phyloP scores from a whole-genome alignment of 2,329 filamentous ascomycete species.

The Fusarium nanum region DNA sequence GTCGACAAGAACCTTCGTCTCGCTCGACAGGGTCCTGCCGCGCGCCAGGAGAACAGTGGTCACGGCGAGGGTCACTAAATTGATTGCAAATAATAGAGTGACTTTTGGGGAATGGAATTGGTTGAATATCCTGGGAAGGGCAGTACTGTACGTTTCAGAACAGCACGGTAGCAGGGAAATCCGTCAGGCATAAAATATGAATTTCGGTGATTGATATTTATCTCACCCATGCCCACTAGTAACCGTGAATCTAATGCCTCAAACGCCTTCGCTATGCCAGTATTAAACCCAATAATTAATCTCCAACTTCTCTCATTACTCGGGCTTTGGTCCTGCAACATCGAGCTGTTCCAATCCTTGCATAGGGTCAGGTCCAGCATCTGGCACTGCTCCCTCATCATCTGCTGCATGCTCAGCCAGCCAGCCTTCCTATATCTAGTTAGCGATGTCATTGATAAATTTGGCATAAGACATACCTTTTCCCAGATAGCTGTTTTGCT shows the following conservation, averaged over 20 bases:
- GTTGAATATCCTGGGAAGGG: constrained; percentile 31
- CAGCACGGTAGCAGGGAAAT: constrained; percentile 42
- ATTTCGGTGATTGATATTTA: constrained; percentile 44
- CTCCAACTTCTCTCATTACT: constrained; percentile 55
- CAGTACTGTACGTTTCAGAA: constrained; percentile 46
- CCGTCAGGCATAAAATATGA: constrained; percentile 42
- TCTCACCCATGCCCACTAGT: constrained; percentile 35
- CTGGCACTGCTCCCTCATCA: constrained; percentile 52
- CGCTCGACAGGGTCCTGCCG: constrained; percentile 70
- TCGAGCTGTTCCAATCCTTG: constrained; percentile 93
- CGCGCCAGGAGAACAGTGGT: constrained; percentile 51
- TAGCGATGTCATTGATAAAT: constrained; percentile 13
- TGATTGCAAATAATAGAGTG: constrained; percentile 20
- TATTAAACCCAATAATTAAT: constrained; percentile 41
- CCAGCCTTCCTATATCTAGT: constrained; percentile 81
- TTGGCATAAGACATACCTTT: constrained; percentile 72
- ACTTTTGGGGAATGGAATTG: constrained; percentile 30
- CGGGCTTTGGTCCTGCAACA: constrained; percentile 89
- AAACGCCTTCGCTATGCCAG: constrained; percentile 62
- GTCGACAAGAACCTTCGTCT: constrained; percentile 95
- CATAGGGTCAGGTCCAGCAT: constrained; percentile 84
- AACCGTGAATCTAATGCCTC: constrained; percentile 43
- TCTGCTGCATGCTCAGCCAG: constrained; percentile 83
- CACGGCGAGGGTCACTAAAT: constrained; percentile 50
- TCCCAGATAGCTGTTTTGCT: constrained; percentile 97